Conservation (phyloP, 2,329 filamentous ascomycete species). For the Cladophialophora immunda region DNA sequence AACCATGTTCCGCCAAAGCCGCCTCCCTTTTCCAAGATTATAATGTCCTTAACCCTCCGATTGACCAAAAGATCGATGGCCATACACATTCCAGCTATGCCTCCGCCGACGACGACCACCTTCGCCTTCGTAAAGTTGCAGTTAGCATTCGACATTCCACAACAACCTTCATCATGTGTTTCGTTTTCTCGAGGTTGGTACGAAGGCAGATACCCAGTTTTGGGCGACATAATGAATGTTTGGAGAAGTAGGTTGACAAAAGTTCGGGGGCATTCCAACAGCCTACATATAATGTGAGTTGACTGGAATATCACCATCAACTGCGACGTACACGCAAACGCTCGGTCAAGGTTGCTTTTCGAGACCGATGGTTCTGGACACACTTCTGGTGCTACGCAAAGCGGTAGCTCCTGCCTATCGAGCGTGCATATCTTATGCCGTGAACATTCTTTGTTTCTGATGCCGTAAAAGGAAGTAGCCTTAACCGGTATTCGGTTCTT, state of each 20-base stretch:
- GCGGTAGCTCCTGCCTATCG: slow-evolving; percentile 16
- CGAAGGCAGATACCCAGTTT: slow-evolving; percentile 20
- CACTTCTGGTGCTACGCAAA: slow-evolving; percentile 18
- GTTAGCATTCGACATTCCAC: slow-evolving; percentile 8
- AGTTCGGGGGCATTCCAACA: neutral
- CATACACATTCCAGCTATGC: slow-evolving; percentile 54
- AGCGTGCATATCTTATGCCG: neutral
- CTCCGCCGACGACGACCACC: slow-evolving; percentile 66
- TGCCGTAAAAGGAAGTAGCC: slow-evolving; percentile 7
- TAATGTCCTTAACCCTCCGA: slow-evolving; percentile 59
- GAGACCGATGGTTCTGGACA: neutral
- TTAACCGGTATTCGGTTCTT: neutral
- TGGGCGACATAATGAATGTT: slow-evolving; percentile 16
- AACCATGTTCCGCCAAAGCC: slow-evolving; percentile 52
- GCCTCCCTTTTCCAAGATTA: slow-evolving; percentile 65
- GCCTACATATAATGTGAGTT: neutral
- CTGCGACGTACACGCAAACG: neutral
- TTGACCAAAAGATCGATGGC: slow-evolving; percentile 64
- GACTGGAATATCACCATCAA: neutral
- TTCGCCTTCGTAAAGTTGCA: slow-evolving; percentile 46
- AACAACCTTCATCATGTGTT: neutral
- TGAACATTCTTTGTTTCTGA: neutral
- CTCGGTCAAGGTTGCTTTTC: neutral
- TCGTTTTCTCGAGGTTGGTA: slow-evolving; percentile 3
- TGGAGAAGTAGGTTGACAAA: neutral